Evolutionary conservation across 352 stramenopile species (phyloP).

Genomic region (Phytophthora chlamydospora): DNA sequence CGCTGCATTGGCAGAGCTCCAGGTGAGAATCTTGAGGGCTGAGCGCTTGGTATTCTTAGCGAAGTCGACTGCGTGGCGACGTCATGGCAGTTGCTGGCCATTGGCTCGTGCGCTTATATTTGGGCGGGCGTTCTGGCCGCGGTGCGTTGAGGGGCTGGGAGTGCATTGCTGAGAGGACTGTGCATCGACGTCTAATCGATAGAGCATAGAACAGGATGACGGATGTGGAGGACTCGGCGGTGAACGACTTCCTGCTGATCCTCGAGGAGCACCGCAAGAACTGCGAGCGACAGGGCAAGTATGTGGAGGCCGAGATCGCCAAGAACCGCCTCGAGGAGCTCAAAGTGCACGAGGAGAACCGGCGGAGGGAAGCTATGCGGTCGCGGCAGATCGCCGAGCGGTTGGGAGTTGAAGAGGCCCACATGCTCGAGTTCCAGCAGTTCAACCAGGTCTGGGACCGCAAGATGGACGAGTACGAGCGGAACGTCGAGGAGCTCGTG

Average conservation of each 20-base stretch:
- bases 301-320: slow-evolving; percentile 97
- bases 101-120: slow-evolving; percentile 17
- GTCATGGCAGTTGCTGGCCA: neutral
- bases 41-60: slow-evolving; percentile 16
- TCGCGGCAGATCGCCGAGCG: slow-evolving; percentile 95
- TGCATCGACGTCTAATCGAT: slow-evolving; percentile 10
- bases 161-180: slow-evolving; percentile 2
- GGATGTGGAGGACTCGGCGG: slow-evolving; percentile 73
- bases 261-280: slow-evolving; percentile 97
- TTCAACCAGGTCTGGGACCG: slow-evolving; percentile 97
- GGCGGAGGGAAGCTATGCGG: slow-evolving; percentile 94
- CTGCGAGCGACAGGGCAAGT: slow-evolving; percentile 94
- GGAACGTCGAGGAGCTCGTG: slow-evolving; percentile 91
- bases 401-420: slow-evolving; percentile 95
- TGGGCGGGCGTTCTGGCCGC: slow-evolving; percentile 1
- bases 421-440: slow-evolving; percentile 98
- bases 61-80: neutral
- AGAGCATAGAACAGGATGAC: slow-evolving; percentile 38
- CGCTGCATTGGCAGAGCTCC: too few relatives aligned
- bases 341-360: slow-evolving; percentile 96
- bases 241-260: slow-evolving; percentile 84
- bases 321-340: slow-evolving; percentile 97
- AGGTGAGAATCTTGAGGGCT: too few relatives aligned
- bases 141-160: neutral
- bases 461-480: slow-evolving; percentile 96